Evolutionary conservation across 176 grass and related monocot genomes (phyloP).

Genomic region (Oryza australiensis): DNA sequence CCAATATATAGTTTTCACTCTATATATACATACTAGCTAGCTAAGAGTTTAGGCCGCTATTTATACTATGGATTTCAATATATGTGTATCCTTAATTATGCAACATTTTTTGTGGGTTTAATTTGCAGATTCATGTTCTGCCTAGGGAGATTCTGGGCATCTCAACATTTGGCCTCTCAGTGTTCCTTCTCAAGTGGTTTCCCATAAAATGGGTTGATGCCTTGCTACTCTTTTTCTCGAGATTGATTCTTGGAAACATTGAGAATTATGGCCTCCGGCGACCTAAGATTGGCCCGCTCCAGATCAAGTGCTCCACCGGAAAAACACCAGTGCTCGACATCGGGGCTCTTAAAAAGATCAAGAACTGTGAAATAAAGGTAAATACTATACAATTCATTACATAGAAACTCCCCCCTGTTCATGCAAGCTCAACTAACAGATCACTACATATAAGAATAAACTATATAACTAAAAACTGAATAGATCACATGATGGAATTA

Average conservation of each 20-base stretch:
- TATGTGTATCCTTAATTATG: neutral
- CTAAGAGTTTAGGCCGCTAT: neutral
- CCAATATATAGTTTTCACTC: neutral
- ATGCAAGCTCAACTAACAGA: neutral
- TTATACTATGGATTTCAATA: neutral
- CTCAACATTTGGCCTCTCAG: conserved; percentile 82
- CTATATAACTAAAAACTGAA: neutral
- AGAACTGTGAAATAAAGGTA: conserved; percentile 70
- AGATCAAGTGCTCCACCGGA: conserved; percentile 62
- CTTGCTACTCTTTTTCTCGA: conserved; percentile 68
- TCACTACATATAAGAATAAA: neutral
- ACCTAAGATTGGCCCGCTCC: conserved; percentile 66
- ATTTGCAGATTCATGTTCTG: conserved; percentile 75
- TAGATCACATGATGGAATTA: neutral
- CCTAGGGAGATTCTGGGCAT: conserved; percentile 82
- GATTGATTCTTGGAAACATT: conserved; percentile 64
- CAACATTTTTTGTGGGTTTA: neutral
- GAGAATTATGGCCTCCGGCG: conserved; percentile 59
- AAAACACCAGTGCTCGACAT: conserved; percentile 84
- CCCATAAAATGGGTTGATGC: conserved; percentile 56
- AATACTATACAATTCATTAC: neutral
- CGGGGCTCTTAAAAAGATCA: conserved; percentile 72
- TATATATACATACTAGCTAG: neutral
- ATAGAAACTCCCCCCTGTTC: neutral
- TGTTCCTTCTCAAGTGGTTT: conserved; percentile 72